Percentiles rank a stretch among this genome's conserved stretches.
phyloP scores from a whole-genome alignment of 306 rosid species.

The Glycine soja region DNA sequence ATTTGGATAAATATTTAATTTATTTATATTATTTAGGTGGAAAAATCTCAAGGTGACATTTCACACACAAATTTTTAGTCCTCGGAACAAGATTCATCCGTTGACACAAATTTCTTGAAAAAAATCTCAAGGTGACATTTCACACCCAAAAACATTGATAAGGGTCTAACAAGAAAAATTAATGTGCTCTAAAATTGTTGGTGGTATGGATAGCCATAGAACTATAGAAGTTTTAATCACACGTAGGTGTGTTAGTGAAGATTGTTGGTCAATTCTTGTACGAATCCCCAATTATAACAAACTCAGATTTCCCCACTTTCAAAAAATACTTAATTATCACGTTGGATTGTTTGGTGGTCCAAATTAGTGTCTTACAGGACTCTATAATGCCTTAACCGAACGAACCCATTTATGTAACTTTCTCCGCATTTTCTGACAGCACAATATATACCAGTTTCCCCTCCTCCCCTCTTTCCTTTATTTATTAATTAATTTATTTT shows the following conservation, averaged over 20 bases:
- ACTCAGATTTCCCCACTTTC: not conserved
- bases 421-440: not conserved
- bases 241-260: not conserved
- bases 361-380: not conserved
- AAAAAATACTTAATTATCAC: not conserved
- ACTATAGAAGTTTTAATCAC: not conserved
- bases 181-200: not conserved
- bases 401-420: not conserved
- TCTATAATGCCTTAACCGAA: not conserved
- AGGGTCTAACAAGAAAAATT: not conserved
- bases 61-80: too few relatives aligned
- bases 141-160: too few relatives aligned
- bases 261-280: not conserved
- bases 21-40: too few relatives aligned
- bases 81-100: too few relatives aligned
- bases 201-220: not conserved
- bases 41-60: too few relatives aligned
- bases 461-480: not conserved
- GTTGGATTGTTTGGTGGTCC: slow-evolving; percentile 14
- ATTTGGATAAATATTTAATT: too few relatives aligned
- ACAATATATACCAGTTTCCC: not conserved
- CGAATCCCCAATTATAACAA: not conserved
- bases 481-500: too few relatives aligned
- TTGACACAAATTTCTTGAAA: too few relatives aligned
- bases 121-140: too few relatives aligned